Base-by-base conservation (phyloP, 2,329 filamentous ascomycete genomes). In the Colletotrichum lupini region DNA sequence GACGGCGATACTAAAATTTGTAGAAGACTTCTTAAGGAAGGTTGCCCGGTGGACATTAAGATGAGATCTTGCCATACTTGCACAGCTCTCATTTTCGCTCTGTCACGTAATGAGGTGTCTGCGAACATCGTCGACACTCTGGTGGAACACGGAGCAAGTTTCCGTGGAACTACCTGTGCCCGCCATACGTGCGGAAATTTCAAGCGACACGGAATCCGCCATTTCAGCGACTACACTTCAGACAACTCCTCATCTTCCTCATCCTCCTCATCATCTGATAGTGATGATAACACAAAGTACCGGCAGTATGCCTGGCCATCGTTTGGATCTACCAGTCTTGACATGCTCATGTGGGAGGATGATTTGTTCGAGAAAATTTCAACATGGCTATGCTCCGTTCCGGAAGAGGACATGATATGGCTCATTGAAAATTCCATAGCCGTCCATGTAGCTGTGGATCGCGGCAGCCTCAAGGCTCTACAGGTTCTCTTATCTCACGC, bases 51-150 rank as follows among this genome's bases (percentile, higher is more conserved):
- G 2, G 46, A 70, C 5, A 52, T 70, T 19, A 66, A 42, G 28
- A 70, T 66, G 55, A 16, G 42, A 8, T 66, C 67, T 19, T 70
- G 67, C 19, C 53, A 42, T 30, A 59, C 19, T 1, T 70, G 67
- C 7, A 22, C 67, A 2, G 61, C 53, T 9, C 67, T 66, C 28
- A 14, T 70, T 4, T 70, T 59, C 52, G 37, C 53, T 3, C n/a
- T 70, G 14, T 26, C 53, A 0, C 53, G 42, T 0, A 8, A 19
- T 0, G 4, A 9, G 1, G 8, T 66, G 3, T 30, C 61, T 8
- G 22, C 14, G 4, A 3, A 22, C 9, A 58, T 65, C 11, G 19
- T 70, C 1, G 35, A 65, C 22, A 7, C 28, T 30, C 61, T 70
- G 16, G 58, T 70, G 30, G 28, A 46, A 5, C 5, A 49, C 8